Evolutionary conservation across 768 basidiomycete species (phyloP).

Genomic region (Naematelia encephala): DNA sequence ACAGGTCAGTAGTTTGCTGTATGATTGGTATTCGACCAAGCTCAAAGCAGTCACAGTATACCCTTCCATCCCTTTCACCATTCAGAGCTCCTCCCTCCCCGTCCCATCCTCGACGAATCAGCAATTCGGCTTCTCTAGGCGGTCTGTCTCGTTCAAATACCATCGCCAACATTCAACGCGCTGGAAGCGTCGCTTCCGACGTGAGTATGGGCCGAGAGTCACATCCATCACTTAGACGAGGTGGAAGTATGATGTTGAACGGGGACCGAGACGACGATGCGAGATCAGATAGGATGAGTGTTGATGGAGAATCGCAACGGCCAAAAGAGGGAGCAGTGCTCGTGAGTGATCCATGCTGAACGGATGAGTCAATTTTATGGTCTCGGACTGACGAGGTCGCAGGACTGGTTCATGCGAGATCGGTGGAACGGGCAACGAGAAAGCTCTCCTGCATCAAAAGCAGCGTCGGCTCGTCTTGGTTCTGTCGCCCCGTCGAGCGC

Average conservation of each 20-base stretch:
- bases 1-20: neutral
- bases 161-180: constrained; percentile 26
- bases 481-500: constrained; percentile 24
- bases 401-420: constrained; percentile 46
- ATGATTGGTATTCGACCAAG: neutral
- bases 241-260: constrained; percentile 26
- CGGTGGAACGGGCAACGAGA: constrained; percentile 27
- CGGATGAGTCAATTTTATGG: constrained; percentile 3
- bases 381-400: no score
- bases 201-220: constrained; percentile 33
- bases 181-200: constrained; percentile 25
- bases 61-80: constrained; percentile 32
- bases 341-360: constrained; percentile 15
- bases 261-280: constrained; percentile 19
- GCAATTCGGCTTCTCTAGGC: constrained; percentile 4
- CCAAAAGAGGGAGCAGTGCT: constrained; percentile 26
- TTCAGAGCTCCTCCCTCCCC: constrained; percentile 34
- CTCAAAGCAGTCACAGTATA: constrained; percentile 15
- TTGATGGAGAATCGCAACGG: constrained; percentile 24
- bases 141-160: constrained; percentile 37
- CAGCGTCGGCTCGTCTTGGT: constrained; percentile 24
- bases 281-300: constrained; percentile 30
- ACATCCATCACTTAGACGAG: constrained; percentile 10
- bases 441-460: constrained; percentile 24
- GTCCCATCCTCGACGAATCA: constrained; percentile 11